Conservation (phyloP, 148 eudicot species). For the Vaccinium vitisidaea region DNA sequence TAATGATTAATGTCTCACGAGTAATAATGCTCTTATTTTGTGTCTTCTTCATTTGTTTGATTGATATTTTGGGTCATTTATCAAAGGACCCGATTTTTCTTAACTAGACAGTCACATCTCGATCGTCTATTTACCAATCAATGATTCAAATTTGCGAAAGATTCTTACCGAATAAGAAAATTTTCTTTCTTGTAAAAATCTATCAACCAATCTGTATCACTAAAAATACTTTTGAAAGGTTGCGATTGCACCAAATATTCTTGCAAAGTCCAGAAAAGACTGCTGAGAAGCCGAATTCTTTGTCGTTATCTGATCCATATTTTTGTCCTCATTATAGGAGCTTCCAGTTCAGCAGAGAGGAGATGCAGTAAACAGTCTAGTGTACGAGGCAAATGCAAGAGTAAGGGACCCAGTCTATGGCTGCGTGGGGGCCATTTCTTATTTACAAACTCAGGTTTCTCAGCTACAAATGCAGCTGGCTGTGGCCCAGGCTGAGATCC, state of each 20-base stretch:
- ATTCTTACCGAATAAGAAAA: too few species aligned
- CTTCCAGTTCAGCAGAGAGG: conserved; percentile 69
- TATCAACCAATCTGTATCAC: too few species aligned
- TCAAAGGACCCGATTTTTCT: background rate
- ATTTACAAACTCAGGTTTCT: conserved; percentile 75
- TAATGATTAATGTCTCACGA: background rate
- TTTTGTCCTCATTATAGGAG: conserved; percentile 39
- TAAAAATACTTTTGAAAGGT: too few species aligned
- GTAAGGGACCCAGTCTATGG: conserved; percentile 86
- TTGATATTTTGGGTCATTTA: background rate
- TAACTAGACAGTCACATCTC: background rate
- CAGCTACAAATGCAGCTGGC: conserved; percentile 96
- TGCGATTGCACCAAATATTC: background rate
- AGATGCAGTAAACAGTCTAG: conserved; percentile 87
- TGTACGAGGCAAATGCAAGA: conserved; percentile 84
- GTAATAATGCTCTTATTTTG: background rate
- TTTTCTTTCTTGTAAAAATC: too few species aligned
- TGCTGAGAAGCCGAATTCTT: too few species aligned
- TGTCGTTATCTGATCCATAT: background rate
- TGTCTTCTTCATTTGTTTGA: background rate
- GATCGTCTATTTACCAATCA: background rate
- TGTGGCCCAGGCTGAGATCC: conserved; percentile 82
- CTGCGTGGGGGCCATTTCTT: conserved; percentile 81
- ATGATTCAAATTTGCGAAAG: too few species aligned
- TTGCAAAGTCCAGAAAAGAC: too few species aligned